These are phyloP conservation scores for Hygrophorus pudorinus DNA, from an alignment of 768 basidiomycete genomes.

Conservation along the genomic window DNA sequence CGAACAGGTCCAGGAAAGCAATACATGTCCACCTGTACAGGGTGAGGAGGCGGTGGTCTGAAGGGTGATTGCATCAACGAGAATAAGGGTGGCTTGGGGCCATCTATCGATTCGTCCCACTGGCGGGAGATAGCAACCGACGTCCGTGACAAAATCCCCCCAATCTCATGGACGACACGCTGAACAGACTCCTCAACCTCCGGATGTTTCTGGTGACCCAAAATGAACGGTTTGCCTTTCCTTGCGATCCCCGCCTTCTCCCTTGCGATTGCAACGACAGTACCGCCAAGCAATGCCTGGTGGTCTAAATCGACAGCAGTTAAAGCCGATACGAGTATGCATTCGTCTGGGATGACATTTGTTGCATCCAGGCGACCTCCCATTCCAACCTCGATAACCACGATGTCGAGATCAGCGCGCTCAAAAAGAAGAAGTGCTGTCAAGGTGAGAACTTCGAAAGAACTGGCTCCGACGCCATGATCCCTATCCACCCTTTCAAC, in stretches of 20 bases:
- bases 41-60: slow-evolving; percentile 28
- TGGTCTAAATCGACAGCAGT: slow-evolving; percentile 91
- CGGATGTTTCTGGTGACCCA: slow-evolving; percentile 51
- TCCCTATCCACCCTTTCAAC: slow-evolving; percentile 41
- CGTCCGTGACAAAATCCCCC: slow-evolving; percentile 31
- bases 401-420: slow-evolving; percentile 57
- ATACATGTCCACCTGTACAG: slow-evolving; percentile 32
- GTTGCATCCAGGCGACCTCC: slow-evolving; percentile 91
- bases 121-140: slow-evolving; percentile 24
- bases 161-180: slow-evolving; percentile 29
- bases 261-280: slow-evolving; percentile 59
- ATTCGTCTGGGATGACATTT: slow-evolving; percentile 67
- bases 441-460: slow-evolving; percentile 81
- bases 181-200: slow-evolving; percentile 38
- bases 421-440: slow-evolving; percentile 76
- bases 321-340: slow-evolving; percentile 68
- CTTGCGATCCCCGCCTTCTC: slow-evolving; percentile 84
- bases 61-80: slow-evolving; percentile 22
- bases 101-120: slow-evolving; percentile 27
- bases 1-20: slow-evolving; percentile 35
- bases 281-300: slow-evolving; percentile 77
- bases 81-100: slow-evolving; percentile 19
- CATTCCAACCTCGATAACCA: slow-evolving; percentile 90
- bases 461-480: slow-evolving; percentile 40
- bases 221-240: slow-evolving; percentile 45